phyloP scores from a whole-genome alignment of 176 grass and related monocot genomes.

The Avena sativa region DNA sequence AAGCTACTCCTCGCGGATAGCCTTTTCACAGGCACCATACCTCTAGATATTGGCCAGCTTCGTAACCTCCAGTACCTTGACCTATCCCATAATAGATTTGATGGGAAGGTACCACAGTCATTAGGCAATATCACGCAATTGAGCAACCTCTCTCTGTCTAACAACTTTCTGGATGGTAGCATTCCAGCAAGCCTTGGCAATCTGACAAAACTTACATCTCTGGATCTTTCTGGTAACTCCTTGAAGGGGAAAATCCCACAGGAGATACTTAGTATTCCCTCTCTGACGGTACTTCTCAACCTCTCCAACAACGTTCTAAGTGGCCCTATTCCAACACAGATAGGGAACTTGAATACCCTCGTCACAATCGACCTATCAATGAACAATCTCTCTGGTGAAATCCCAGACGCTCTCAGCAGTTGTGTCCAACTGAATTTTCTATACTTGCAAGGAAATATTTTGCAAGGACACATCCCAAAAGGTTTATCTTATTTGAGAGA shows the following conservation, averaged over 20 bases:
- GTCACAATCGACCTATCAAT: slow-evolving; percentile 23
- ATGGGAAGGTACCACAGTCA: slow-evolving; percentile 24
- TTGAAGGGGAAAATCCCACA: slow-evolving; percentile 27
- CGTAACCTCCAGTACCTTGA: background rate
- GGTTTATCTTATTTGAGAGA: background rate
- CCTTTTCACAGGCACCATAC: slow-evolving; percentile 27
- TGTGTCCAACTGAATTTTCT: slow-evolving; percentile 2
- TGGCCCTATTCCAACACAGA: slow-evolving; percentile 29
- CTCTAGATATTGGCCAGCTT: slow-evolving; percentile 20
- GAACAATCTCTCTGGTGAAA: slow-evolving; percentile 39
- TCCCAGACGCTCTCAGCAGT: background rate
- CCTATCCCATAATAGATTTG: background rate
- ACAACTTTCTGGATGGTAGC: background rate
- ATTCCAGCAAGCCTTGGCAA: slow-evolving; percentile 35
- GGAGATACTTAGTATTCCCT: slow-evolving; percentile 30
- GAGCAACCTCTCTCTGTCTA: background rate
- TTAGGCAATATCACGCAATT: slow-evolving; percentile 30
- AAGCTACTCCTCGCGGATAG: background rate
- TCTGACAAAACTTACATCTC: background rate
- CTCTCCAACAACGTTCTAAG: slow-evolving; percentile 30
- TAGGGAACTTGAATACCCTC: slow-evolving; percentile 26
- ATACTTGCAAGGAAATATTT: slow-evolving; percentile 27
- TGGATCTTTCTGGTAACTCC: slow-evolving; percentile 31
- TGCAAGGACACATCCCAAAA: slow-evolving; percentile 25
- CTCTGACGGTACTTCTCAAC: slow-evolving; percentile 18